phyloP scores from a whole-genome alignment of 2,329 filamentous ascomycete genomes.

The Ophiostoma tasmaniense region DNA sequence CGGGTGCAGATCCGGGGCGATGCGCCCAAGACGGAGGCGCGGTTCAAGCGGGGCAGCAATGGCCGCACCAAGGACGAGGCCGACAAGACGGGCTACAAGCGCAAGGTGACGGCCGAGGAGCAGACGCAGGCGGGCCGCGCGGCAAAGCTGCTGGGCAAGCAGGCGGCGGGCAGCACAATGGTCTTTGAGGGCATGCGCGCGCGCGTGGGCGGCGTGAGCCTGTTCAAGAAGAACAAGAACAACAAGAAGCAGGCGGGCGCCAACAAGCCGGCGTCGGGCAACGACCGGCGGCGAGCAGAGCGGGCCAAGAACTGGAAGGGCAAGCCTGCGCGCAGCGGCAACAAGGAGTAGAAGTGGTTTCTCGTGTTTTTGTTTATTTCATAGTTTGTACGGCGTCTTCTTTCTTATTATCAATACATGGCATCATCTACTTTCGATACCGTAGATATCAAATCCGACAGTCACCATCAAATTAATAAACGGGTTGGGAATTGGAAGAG shows the following conservation, averaged over 20 bases:
- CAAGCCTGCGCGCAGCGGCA: background rate
- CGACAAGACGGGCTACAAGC: conserved; percentile 47
- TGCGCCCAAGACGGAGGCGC: background rate
- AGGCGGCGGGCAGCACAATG: conserved; percentile 48
- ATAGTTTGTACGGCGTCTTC: background rate
- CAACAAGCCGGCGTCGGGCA: background rate
- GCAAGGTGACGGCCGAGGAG: conserved; percentile 59
- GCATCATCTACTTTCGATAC: too few species aligned
- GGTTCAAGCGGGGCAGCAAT: conserved; percentile 13
- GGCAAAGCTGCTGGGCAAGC: conserved; percentile 62
- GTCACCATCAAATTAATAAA: background rate
- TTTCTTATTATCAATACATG: background rate
- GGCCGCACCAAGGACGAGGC: background rate
- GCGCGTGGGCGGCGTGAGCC: conserved; percentile 55
- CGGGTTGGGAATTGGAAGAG: background rate
- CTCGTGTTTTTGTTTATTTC: background rate
- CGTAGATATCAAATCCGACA: too few species aligned
- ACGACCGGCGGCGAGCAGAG: background rate
- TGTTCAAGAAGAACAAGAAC: conserved; percentile 25
- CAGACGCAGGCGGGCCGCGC: conserved; percentile 66
- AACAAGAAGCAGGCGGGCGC: conserved; percentile 8
- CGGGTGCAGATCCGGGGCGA: conserved; percentile 21
- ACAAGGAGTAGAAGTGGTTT: background rate
- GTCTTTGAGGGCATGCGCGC: conserved; percentile 78
- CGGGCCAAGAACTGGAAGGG: conserved; percentile 5